Base-by-base conservation (phyloP, 352 stramenopile species). In the Phytophthora hybrid region DNA sequence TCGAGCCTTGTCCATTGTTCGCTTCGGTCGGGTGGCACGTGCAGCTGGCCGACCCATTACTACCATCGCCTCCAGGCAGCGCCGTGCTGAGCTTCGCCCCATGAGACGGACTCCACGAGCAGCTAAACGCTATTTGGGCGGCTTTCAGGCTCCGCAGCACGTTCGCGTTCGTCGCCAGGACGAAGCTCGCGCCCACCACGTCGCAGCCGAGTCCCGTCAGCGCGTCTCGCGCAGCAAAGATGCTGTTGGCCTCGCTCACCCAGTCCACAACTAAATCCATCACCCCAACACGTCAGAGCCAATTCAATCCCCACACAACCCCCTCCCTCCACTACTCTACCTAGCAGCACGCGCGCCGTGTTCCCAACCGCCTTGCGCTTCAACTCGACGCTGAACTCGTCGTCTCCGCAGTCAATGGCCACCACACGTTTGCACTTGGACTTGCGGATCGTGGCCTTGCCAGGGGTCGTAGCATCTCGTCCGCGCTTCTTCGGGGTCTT, bases 141-240 rank as follows among this genome's bases (percentile, higher is more conserved):
- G 37, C 51, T 26, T 83, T 81, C 23, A 93, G 74, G 26, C 71
- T 73, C 2, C 70, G 62, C 11, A 91, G 44, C 23, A 92, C 47
- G 31, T 44, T 66, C 23, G 69, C 49, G 49, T 74, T 82, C 0
- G 80, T 88, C 13, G 79, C 79, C 13, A 91, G 60, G 1, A 92
- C 81, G 34, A 85, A 80, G 54, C 70, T 78, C 41, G 81, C 75
- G 9, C 85, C 85, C 10, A 89, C 74, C 1, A 91, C 82, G 19
- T 92, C 85, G 6, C 64, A 77, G 0, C 81, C 82, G 5, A 84
- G 41, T 18, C 69, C 60, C 19, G 72, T 65, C 3, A 93, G 63
- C 11, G 78, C 84, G 47, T 89, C 76, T 16, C 69, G 74, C 4
- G 74, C 84, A 26, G 83, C 84, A 1, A 91, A 65, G 26, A 91